Percentiles rank a stretch among this genome's conserved stretches.
Conservation (phyloP, 768 basidiomycete species). For the Kwoniella shandongensis region DNA sequence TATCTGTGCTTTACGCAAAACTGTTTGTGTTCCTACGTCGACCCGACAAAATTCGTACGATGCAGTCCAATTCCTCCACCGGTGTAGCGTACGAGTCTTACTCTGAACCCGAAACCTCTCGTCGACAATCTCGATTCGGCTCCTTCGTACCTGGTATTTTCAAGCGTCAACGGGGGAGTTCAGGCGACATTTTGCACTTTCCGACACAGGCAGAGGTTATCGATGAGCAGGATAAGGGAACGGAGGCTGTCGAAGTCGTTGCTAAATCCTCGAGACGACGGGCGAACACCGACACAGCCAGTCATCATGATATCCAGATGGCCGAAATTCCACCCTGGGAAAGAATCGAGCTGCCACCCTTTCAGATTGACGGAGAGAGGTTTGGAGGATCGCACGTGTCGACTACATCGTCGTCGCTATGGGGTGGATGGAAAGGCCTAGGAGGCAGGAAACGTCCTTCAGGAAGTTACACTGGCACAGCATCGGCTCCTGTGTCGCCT, state of each 20-base stretch:
- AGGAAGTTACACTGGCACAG: neutral
- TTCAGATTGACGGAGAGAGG: conserved; percentile 47
- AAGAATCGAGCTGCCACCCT: conserved; percentile 48
- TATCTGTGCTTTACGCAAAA: conserved; percentile 49
- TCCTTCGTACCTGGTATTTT: conserved; percentile 6
- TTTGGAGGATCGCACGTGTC: conserved; percentile 28
- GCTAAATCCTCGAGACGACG: too few species aligned
- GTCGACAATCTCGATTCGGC: conserved; percentile 2
- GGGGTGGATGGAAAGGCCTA: conserved; percentile 41
- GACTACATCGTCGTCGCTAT: conserved; percentile 15
- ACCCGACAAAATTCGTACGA: conserved; percentile 52
- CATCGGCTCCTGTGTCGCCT: conserved; percentile 3
- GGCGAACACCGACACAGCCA: too few species aligned
- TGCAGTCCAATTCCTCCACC: conserved; percentile 30
- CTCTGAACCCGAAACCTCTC: neutral
- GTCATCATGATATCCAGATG: too few species aligned
- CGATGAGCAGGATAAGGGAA: too few species aligned
- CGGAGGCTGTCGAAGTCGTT: too few species aligned
- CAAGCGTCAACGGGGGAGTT: conserved; percentile 4
- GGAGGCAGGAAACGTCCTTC: conserved; percentile 21
- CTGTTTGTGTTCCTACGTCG: conserved; percentile 54
- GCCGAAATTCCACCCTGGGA: conserved; percentile 53
- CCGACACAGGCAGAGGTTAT: too few species aligned
- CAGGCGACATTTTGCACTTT: too few species aligned
- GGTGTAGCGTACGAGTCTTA: conserved; percentile 12